Evolutionary conservation across 176 grass and related monocot species (phyloP).

Genomic region (Triticum monococcum): DNA sequence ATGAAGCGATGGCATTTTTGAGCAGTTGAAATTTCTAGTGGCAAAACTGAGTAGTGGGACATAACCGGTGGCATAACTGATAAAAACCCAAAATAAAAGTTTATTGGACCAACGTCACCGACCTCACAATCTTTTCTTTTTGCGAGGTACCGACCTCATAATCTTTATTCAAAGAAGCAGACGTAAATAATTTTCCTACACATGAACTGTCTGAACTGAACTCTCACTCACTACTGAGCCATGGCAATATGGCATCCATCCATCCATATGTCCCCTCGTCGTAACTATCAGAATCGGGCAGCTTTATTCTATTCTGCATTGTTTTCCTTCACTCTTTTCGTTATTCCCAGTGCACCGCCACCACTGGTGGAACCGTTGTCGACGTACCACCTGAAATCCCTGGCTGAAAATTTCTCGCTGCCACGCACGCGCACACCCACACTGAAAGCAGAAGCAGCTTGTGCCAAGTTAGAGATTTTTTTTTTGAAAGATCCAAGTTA

Average conservation of each 20-base stretch:
- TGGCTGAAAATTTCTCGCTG: not conserved
- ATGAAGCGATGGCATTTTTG: too few relatives aligned
- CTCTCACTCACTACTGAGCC: not conserved
- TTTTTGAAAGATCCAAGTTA: not conserved
- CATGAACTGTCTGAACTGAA: constrained; percentile 31
- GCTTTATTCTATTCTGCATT: constrained; percentile 37
- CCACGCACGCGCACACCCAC: not conserved
- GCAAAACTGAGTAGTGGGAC: too few relatives aligned
- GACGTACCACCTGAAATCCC: constrained; percentile 1
- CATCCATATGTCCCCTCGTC: constrained; percentile 29
- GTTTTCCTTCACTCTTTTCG: constrained; percentile 24
- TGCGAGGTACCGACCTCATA: not conserved
- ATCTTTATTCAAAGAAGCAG: not conserved
- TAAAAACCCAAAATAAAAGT: too few relatives aligned
- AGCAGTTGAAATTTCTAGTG: too few relatives aligned
- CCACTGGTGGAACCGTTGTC: constrained; percentile 6
- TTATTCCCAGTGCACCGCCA: constrained; percentile 19
- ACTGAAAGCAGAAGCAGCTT: constrained; percentile 16
- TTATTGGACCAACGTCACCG: not conserved
- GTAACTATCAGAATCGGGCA: constrained; percentile 8
- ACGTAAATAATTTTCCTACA: constrained; percentile 5
- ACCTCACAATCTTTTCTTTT: not conserved
- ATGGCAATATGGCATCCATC: constrained; percentile 18
- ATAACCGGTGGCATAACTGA: too few relatives aligned
- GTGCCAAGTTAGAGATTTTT: not conserved